Base-by-base conservation (phyloP, 148 eudicot species). In the Chenopodium quinoa region DNA sequence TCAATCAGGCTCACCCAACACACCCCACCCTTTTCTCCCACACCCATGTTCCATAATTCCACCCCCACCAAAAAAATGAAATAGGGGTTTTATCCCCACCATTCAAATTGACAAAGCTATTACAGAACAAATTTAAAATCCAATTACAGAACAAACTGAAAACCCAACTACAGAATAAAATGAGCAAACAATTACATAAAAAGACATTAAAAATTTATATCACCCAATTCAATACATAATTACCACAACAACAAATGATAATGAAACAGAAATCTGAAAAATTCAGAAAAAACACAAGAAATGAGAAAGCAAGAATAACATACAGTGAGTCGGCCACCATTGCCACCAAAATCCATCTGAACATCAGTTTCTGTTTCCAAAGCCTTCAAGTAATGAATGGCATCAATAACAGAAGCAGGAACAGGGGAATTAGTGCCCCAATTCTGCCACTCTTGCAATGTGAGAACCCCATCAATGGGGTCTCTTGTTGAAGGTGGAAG, bases 381-480 rank as follows among this genome's bases (percentile, higher is more conserved):
- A 54, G 72, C 80, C 82, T 89, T 95, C 91, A 93, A 83, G 31
- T 93, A 93, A 23, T 80, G 80, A 78, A 92, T 86, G 68, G 93
- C 88, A 32, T 95, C 86, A 19, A 73, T 70, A 44, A 95, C 90
- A 86, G 88, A 81, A 73, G 88, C 37, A 31, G 99, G 99, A 1
- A 95, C 73, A 16, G 90, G 89, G 2, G 99, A 92, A 37, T 79
- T 52, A 23, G 97, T 88, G 29, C 97, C 99, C 99, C 99, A 95
- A 0, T 79, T 86, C 82, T 92, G 97, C 99, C 99, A 95, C 85
- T 95, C 99, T 74, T 83, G 87, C 79, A 90, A 80, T 77, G 91
- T 83, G 22, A 94, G 75, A 13, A 50, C 34, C 12, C 82, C 86
- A 31, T 80, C 86, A 52, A 77, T 65, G 40, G 80, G 75, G 58